Evolutionary conservation across 208 protist genomes (phyloP).

Genomic region (Acanthamoeba polyphaga): DNA sequence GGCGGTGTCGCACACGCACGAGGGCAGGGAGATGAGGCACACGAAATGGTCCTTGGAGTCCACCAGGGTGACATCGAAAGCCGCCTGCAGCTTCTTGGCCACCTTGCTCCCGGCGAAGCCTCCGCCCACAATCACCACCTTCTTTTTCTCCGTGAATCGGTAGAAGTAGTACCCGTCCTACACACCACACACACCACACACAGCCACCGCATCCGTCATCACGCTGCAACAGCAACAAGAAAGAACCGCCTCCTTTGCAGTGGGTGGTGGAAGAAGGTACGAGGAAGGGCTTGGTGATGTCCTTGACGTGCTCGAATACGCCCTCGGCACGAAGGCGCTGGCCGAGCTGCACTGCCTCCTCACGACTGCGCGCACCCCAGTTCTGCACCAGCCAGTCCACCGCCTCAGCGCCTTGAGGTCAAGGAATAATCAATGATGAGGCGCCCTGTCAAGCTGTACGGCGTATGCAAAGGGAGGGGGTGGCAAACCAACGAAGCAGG

Average conservation of each 20-base stretch:
- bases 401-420: background rate
- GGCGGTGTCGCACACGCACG: slow-evolving; percentile 63
- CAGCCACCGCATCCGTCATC: background rate
- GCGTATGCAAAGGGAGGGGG: background rate
- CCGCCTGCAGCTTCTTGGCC: slow-evolving; percentile 78
- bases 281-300: background rate
- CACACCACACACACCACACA: background rate
- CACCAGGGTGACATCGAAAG: slow-evolving; percentile 83
- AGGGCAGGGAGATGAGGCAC: slow-evolving; percentile 73
- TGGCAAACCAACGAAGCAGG: background rate
- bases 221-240: background rate
- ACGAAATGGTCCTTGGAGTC: slow-evolving; percentile 84
- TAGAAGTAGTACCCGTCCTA: slow-evolving; percentile 53
- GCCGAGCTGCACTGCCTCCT: slow-evolving; percentile 3
- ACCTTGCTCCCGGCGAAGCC: slow-evolving; percentile 82
- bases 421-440: background rate
- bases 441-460: background rate
- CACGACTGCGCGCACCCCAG: background rate
- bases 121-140: slow-evolving; percentile 81
- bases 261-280: background rate
- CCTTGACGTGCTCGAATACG: slow-evolving; percentile 42
- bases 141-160: slow-evolving; percentile 38
- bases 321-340: background rate
- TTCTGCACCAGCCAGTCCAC: slow-evolving; percentile 55
- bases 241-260: background rate